Evolutionary conservation across 768 basidiomycete genomes (phyloP).

Genomic region (Trametopsis cervina): DNA sequence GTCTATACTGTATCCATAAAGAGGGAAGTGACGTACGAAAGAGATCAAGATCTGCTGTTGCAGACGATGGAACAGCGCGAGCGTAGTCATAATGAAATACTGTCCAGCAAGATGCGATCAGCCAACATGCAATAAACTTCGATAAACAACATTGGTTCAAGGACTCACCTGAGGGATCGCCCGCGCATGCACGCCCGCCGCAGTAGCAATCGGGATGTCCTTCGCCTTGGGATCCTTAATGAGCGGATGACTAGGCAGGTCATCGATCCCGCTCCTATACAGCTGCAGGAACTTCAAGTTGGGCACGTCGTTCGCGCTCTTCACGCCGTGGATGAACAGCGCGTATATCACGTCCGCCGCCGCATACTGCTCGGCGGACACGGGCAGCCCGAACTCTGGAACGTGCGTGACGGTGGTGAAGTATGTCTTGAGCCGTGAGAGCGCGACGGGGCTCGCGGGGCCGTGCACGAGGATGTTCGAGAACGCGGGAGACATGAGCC

Average conservation of each 20-base stretch:
- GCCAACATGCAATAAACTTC: background rate
- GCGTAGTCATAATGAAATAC: conserved; percentile 11
- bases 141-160: background rate
- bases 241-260: background rate
- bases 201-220: conserved; percentile 5
- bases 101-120: background rate
- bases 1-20: too few species aligned
- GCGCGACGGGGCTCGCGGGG: background rate
- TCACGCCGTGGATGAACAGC: background rate
- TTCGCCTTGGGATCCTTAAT: conserved; percentile 5
- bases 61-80: conserved; percentile 6
- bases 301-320: background rate
- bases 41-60: conserved; percentile 11
- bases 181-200: conserved; percentile 9
- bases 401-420: background rate
- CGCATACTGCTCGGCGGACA: background rate
- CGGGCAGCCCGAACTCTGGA: background rate
- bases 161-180: conserved; percentile 13
- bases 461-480: background rate
- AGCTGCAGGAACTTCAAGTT: conserved; percentile 11
- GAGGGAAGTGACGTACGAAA: conserved; percentile 7
- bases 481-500: too few species aligned
- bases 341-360: conserved; percentile 8
- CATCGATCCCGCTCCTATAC: conserved; percentile 7
- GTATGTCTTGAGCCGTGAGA: conserved; percentile 3